A percentile compares a stretch with the other conserved stretches of the same genome.
Conservation (phyloP, 306 rosid species). For the Dalbergia cochinchinensis region DNA sequence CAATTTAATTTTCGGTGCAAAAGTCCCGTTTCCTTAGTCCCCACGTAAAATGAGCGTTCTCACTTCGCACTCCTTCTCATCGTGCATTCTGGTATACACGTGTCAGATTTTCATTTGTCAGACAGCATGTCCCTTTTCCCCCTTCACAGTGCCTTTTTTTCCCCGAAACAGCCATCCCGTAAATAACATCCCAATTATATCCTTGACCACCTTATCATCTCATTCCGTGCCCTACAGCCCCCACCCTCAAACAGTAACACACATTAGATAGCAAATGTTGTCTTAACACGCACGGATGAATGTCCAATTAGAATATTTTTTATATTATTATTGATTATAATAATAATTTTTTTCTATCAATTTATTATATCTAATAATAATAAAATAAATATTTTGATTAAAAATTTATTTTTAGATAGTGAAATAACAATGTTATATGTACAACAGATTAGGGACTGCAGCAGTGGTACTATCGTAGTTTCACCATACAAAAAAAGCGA, state of each 20-base stretch:
- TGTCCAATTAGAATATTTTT: too few species aligned
- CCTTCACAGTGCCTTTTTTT: not conserved
- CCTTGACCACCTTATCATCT: not conserved
- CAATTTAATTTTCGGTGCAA: not conserved
- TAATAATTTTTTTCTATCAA: too few species aligned
- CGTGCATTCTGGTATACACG: not conserved
- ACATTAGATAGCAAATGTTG: too few species aligned
- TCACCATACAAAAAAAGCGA: not conserved
- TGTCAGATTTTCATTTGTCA: constrained; percentile 40
- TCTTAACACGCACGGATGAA: too few species aligned
- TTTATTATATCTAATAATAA: too few species aligned
- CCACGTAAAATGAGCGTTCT: constrained; percentile 42
- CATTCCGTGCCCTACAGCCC: not conserved
- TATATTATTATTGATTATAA: too few species aligned
- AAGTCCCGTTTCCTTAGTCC: constrained; percentile 44
- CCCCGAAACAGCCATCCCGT: not conserved
- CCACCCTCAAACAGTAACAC: too few species aligned
- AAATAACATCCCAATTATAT: constrained; percentile 13
- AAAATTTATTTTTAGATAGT: too few species aligned
- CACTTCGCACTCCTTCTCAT: not conserved
- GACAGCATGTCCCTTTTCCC: constrained; percentile 20
- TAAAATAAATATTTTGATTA: too few species aligned
- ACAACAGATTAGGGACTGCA: not conserved
- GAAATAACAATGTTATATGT: too few species aligned
- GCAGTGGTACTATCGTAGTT: constrained; percentile 33